Base-by-base conservation (phyloP, 768 basidiomycete species). In the Rhodotorula paludigena region DNA sequence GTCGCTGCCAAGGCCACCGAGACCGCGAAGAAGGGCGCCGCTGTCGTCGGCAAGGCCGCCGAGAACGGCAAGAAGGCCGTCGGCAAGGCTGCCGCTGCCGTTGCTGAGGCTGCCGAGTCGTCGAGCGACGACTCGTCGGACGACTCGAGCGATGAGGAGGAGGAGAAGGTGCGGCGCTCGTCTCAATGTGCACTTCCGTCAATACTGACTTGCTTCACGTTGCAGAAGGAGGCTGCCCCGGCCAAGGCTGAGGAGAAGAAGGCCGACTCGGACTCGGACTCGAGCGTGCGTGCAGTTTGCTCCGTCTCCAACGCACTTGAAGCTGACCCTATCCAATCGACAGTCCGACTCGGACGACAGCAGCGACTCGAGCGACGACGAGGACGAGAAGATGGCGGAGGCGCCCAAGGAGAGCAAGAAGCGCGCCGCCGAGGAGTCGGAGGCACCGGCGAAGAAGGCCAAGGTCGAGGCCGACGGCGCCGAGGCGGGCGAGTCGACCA, bases 371-470 rank as follows among this genome's bases (percentile, higher is more conserved):
- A 54, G 53, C 4, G 51, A 58, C 57, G 67, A 63, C 38, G 63
- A 64, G 30, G 58, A 63, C 45, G 64, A 64, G 48, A n/a, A 32
- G 38, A 51, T 55, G 42, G 48, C 36, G 52, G 64, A 62, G 33
- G 69, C 66, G 20, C 57, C 67, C 35, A 53, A 53, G 52, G 52
- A 35, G 16, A 53, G 52, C 32, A 73, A 74, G 71, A 74, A 73
- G 74, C 68, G 68, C 42, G 66, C 68, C 21, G 68, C 69, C 32
- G 69, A 73, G 48, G 49, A 61, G 51, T n/a, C 42, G 35, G 84
- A 83, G 30, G 80, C 79, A 28, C 80, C 83, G 51, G 82, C 82
- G 3, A 94, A 97, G 83, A 94, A 94, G 80, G 83, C 82, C 74
- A 96, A 92, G 82, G 81, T 87, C 56, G 83, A 86, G 73, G 82